phyloP scores from a whole-genome alignment of 495 filamentous ascomycete species.

The Cercophora sp. region DNA sequence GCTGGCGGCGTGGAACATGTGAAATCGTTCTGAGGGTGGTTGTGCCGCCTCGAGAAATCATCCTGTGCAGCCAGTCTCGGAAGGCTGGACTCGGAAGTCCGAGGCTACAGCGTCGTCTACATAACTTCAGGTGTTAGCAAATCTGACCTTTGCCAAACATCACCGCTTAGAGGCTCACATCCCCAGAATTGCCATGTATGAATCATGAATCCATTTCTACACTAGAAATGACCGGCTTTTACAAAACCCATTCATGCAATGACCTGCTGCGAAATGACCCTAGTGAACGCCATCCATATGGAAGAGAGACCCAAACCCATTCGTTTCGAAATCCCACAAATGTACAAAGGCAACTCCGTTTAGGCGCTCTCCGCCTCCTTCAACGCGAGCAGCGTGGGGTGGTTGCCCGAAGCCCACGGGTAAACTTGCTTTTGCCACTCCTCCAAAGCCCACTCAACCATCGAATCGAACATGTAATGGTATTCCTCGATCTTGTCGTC shows the following conservation, averaged over 20 bases:
- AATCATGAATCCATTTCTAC: too few relatives aligned
- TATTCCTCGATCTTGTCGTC: conserved; percentile 57
- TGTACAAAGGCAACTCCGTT: too few relatives aligned
- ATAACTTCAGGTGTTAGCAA: not conserved
- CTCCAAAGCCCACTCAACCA: conserved; percentile 71
- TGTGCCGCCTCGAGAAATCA: too few relatives aligned
- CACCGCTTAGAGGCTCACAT: too few relatives aligned
- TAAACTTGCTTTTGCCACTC: conserved; percentile 43
- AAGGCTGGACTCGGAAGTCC: too few relatives aligned
- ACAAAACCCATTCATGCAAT: conserved; percentile 13
- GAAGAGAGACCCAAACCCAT: conserved; percentile 15
- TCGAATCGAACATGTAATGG: conserved; percentile 64
- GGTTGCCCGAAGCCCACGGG: conserved; percentile 31
- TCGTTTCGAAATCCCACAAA: too few relatives aligned
- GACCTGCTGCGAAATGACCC: conserved; percentile 8
- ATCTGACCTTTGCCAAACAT: too few relatives aligned
- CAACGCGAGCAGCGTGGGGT: conserved; percentile 24
- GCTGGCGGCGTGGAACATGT: too few relatives aligned
- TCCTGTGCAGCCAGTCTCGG: too few relatives aligned
- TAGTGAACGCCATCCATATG: conserved; percentile 22
- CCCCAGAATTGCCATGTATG: too few relatives aligned
- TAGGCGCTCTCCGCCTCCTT: not conserved
- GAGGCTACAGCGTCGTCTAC: too few relatives aligned
- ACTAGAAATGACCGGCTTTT: conserved; percentile 1
- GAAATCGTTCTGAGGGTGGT: too few relatives aligned